These are phyloP conservation scores for Aspergillus thermomutatus DNA, from an alignment of 2,329 filamentous ascomycete species.

Conservation along the genomic window DNA sequence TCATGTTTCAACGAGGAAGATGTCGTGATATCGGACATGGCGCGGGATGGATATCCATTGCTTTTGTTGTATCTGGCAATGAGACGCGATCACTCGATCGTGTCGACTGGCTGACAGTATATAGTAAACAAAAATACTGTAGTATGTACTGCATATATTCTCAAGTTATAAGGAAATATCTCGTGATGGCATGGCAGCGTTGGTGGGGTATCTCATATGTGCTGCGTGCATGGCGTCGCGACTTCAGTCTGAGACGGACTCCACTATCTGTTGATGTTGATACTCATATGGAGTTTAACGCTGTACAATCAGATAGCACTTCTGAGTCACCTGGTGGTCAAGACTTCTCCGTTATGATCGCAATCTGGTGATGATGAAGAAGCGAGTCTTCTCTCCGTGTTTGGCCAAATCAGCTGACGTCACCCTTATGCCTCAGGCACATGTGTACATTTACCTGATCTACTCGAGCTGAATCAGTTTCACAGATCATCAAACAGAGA, in stretches of 20 bases:
- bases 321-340: neutral
- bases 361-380: neutral
- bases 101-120: neutral
- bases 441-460: neutral
- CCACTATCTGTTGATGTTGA: neutral
- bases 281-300: neutral
- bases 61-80: neutral
- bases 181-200: neutral
- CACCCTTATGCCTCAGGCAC: neutral
- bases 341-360: neutral
- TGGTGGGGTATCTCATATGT: neutral
- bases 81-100: neutral
- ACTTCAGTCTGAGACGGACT: neutral
- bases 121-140: neutral
- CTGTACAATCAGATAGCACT: neutral
- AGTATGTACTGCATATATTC: neutral
- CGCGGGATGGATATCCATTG: neutral
- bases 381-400: neutral
- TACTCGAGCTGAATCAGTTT: neutral
- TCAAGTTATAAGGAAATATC: neutral
- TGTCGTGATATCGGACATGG: slow-evolving; percentile 17
- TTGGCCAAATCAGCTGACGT: neutral
- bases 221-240: neutral
- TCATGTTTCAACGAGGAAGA: slow-evolving; percentile 12
- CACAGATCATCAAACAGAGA: neutral